Conservation (phyloP, 129 eudicot genomes). For the Flaveria trinervia region DNA sequence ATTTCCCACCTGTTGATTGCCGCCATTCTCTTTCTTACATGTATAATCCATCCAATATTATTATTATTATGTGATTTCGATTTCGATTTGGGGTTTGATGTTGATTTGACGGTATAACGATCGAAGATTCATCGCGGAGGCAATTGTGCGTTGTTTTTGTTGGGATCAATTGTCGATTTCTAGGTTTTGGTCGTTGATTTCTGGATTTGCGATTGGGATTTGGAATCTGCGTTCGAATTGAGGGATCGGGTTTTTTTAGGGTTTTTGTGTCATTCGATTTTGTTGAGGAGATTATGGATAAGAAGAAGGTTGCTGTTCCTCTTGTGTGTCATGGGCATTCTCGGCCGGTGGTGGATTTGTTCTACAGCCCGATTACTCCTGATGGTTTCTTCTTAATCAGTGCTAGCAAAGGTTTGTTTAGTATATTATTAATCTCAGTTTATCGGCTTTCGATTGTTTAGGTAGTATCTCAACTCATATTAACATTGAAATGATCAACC, state of each 20-base stretch:
- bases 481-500: constrained; percentile 13
- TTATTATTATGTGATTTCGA: background rate
- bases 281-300: constrained; percentile 42
- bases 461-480: background rate
- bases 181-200: constrained; percentile 29
- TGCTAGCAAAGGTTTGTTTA: constrained; percentile 62
- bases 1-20: constrained; percentile 37
- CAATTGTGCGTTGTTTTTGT: constrained; percentile 39
- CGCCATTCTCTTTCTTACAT: constrained; percentile 35
- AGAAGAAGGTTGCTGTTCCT: constrained; percentile 63
- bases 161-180: constrained; percentile 40
- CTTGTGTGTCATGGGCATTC: constrained; percentile 76
- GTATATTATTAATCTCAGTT: background rate
- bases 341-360: constrained; percentile 71
- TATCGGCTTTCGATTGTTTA: background rate
- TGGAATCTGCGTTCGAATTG: constrained; percentile 2
- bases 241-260: constrained; percentile 7
- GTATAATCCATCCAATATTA: constrained; percentile 11
- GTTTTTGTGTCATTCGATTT: constrained; percentile 30
- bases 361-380: constrained; percentile 65
- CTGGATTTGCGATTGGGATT: constrained; percentile 25
- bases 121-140: constrained; percentile 9
- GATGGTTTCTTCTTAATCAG: constrained; percentile 73
- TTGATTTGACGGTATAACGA: background rate
- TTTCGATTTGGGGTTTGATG: background rate